Conservation (phyloP, 352 stramenopile genomes). For the Phytophthora tubulina region DNA sequence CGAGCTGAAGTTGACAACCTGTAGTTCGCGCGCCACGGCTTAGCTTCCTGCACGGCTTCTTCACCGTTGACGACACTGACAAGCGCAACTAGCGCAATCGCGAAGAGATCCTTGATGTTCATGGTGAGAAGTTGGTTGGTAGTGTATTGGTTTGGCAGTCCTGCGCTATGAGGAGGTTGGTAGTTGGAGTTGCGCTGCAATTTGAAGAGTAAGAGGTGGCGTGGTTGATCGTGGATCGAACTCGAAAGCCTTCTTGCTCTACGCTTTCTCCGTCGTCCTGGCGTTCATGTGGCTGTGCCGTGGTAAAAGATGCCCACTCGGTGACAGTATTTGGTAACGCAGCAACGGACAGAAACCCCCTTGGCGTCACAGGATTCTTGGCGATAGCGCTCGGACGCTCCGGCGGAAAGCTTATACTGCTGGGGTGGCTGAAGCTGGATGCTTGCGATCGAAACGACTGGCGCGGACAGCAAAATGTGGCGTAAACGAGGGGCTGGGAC, state of each 20-base stretch:
- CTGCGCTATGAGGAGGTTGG: conserved; percentile 39
- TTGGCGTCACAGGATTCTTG: conserved; percentile 1
- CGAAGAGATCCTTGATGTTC: neutral
- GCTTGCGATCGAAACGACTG: neutral
- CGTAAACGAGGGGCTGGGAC: neutral
- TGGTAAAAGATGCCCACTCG: no score
- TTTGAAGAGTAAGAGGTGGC: conserved; percentile 26
- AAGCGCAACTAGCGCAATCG: neutral
- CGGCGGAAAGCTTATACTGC: neutral
- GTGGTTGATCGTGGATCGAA: neutral
- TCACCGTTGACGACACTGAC: neutral
- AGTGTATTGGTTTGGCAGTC: conserved; percentile 1
- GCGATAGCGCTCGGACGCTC: neutral
- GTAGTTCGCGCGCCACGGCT: neutral
- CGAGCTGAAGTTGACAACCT: neutral
- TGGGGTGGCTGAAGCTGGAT: neutral
- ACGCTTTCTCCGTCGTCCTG: conserved; percentile 1
- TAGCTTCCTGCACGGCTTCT: neutral
- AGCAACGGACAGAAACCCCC: conserved; percentile 19
- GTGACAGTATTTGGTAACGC: neutral
- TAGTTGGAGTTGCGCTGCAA: conserved; percentile 21
- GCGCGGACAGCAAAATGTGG: neutral
- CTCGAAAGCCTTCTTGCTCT: conserved; percentile 40
- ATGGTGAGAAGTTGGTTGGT: neutral
- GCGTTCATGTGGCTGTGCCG: neutral